Conservation (phyloP, 1,139 yeast genomes). For the Taphrina pruni region DNA sequence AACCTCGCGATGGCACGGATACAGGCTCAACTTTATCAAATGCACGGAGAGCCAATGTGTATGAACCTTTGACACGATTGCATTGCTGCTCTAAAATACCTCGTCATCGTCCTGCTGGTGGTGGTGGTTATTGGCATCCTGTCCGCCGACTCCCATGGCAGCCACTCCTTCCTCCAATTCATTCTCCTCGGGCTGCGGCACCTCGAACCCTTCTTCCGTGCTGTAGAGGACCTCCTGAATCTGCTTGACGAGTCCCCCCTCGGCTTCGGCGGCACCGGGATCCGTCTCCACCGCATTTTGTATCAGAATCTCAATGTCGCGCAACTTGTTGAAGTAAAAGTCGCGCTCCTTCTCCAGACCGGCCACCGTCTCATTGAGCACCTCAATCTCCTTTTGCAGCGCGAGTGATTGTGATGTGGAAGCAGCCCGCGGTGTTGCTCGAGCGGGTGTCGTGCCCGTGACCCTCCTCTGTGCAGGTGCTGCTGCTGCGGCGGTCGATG, state of each 20-base stretch:
- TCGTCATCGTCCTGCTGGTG: slow-evolving; percentile 32
- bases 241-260: slow-evolving; percentile 60
- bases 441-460: not conserved
- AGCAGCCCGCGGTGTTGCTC: slow-evolving; percentile 42
- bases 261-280: slow-evolving; percentile 51
- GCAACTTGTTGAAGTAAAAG: slow-evolving; percentile 84
- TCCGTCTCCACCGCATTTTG: slow-evolving; percentile 65
- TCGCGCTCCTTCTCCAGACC: slow-evolving; percentile 70
- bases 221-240: slow-evolving; percentile 77
- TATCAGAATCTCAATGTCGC: slow-evolving; percentile 83
- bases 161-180: slow-evolving; percentile 26
- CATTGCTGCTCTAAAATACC: slow-evolving; percentile 10
- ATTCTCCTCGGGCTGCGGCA: slow-evolving; percentile 50
- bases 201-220: slow-evolving; percentile 60
- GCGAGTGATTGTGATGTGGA: slow-evolving; percentile 31
- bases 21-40: too few species aligned
- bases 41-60: too few species aligned
- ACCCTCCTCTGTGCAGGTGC: slow-evolving; percentile 21
- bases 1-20: not conserved
- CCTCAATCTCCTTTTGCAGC: slow-evolving; percentile 46
- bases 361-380: slow-evolving; percentile 48
- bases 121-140: not conserved
- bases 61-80: too few species aligned
- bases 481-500: slow-evolving; percentile 3
- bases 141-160: slow-evolving; percentile 10